Conservation (phyloP, 1,139 yeast species). For the Ogataea hybrid region DNA sequence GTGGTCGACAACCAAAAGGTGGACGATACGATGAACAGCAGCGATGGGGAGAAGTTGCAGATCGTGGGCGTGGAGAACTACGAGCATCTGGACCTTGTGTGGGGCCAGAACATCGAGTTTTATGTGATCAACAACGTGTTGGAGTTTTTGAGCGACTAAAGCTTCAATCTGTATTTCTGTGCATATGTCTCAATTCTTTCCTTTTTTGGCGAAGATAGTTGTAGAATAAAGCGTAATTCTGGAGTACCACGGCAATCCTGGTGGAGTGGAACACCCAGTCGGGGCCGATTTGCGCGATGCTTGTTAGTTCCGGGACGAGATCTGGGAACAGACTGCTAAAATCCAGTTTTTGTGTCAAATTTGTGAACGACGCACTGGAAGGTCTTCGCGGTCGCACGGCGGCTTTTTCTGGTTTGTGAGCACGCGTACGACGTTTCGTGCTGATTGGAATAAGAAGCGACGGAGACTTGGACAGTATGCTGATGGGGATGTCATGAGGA, state of each 20-base stretch:
- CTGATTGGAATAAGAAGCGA: conserved; percentile 14
- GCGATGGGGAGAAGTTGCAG: conserved; percentile 1
- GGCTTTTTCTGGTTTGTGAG: conserved; percentile 2
- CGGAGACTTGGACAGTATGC: conserved; percentile 9
- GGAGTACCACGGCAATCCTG: conserved; percentile 15
- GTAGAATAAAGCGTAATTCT: conserved; percentile 20
- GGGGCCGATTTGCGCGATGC: conserved; percentile 5
- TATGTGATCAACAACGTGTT: conserved; percentile 55
- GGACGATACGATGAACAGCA: conserved; percentile 4
- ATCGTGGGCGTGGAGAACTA: conserved; percentile 50
- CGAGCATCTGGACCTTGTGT: conserved; percentile 85
- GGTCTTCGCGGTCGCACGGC: background rate
- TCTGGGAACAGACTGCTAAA: conserved; percentile 4
- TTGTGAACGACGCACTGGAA: background rate
- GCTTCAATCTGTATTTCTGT: conserved; percentile 8
- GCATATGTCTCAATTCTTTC: conserved; percentile 10
- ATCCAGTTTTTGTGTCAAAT: background rate
- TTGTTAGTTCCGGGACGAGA: conserved; percentile 5
- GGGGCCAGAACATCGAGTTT: conserved; percentile 72
- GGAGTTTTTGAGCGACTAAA: conserved; percentile 31
- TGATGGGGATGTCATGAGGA: conserved; percentile 8
- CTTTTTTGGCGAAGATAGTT: conserved; percentile 13
- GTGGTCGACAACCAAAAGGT: conserved; percentile 19
- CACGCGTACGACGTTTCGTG: conserved; percentile 7
- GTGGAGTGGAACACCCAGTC: conserved; percentile 15